A percentile compares a stretch with the other conserved stretches of the same genome.
Conservation (phyloP, 2,329 filamentous ascomycete genomes). For the Alternaria incomplexa region DNA sequence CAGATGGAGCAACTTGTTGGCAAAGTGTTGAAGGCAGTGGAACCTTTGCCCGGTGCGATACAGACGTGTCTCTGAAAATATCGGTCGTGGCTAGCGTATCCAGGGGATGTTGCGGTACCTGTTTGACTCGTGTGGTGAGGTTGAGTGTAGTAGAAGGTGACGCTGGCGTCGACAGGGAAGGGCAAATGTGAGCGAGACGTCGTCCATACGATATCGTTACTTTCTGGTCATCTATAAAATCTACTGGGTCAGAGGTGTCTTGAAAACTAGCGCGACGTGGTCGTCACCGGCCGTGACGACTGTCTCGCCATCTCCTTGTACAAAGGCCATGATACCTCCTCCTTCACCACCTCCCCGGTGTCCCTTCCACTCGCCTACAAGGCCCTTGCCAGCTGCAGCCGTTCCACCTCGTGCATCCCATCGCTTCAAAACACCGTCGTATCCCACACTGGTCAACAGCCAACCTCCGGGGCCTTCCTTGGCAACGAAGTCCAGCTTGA, state of each 20-base stretch:
- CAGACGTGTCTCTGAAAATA: neutral
- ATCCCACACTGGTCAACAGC: constrained; percentile 84
- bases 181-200: neutral
- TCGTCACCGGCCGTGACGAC: constrained; percentile 94
- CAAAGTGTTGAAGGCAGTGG: neutral
- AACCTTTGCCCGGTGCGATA: constrained; percentile 1
- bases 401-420: constrained; percentile 83
- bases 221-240: neutral
- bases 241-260: constrained; percentile 27
- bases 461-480: constrained; percentile 55
- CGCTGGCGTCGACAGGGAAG: neutral
- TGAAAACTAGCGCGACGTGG: constrained; percentile 35
- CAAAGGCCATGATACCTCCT: constrained; percentile 88
- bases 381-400: constrained; percentile 68
- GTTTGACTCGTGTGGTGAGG: neutral
- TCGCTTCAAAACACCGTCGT: constrained; percentile 87
- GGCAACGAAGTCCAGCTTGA: constrained; percentile 87
- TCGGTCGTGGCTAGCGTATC: neutral
- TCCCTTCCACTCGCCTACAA: constrained; percentile 88
- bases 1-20: constrained; percentile 1
- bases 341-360: constrained; percentile 85
- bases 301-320: constrained; percentile 76
- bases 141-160: neutral
- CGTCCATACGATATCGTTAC: neutral
- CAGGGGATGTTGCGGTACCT: neutral